Evolutionary conservation across 176 grass and related monocot genomes (phyloP), one percentile per base, ranked within the genome.

Genomic region (Carex kokanica): DNA sequence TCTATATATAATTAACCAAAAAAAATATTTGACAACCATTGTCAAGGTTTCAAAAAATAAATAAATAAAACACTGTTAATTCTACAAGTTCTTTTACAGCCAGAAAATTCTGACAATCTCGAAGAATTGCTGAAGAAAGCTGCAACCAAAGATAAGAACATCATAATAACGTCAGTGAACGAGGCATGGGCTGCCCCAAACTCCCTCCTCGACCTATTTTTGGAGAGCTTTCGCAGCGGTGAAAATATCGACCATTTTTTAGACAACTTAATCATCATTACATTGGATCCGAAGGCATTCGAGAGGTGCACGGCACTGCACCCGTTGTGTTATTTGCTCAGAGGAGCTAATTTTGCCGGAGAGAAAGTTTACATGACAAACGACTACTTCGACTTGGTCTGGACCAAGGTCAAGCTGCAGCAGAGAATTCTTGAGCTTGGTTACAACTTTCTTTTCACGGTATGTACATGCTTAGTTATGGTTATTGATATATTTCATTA

Each of bases 381-480:
- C 40, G 93, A 91, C 69, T 97, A 97, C 85, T 32, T 97, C 16
- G 89, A 97, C 47, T 88, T 97, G 70, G 93, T 97, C 2, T 97
- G 93, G 93, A 97, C 87, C 73, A 97, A 97, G 85, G 88, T 93
- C 63, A 81, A 85, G 58, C 63, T 97, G 11, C 91, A 93, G 87
- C 89, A 91, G 73, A 68, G 74, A 72, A 93, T 97, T 49, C 88
- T 97, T 12, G 85, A 92, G 87, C 90, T 93, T 24, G 93, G 93
- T 4, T 97, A 97, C 89, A 97, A 97, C 85, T 97, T 97, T 79
- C 87, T 97, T 84, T 97, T 97, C 87, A 89, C 93, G 85, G 93
- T 96, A 88, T 21, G 78, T 49, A 2, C 21, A 82, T 38, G 2
- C n/a, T 56, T 15, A 51, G 32, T 5, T 59, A 59, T 6, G 16